Base-by-base conservation (phyloP, 129 eudicot genomes). In the Rutidosis leptorrhynchoides region DNA sequence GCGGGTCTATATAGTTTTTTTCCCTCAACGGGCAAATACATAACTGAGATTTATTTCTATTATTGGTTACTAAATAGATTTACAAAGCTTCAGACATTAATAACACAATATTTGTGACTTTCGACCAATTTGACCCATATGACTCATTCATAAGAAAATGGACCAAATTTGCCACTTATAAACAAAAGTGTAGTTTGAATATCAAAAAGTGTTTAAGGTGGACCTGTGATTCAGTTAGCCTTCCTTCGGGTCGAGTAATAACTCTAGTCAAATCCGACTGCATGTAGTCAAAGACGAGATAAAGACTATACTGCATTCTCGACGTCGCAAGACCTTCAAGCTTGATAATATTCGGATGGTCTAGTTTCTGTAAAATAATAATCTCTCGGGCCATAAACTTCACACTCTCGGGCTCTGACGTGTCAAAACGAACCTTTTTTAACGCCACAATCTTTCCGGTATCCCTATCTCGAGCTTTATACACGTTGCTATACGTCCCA, bases 251-350 rank as follows among this genome's bases (percentile, higher is more conserved):
- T 17, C 83, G 80, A 25, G 89, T 64, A 30, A 85, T 89, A 64
- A 89, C 72, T 79, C 80, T 79, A 72, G 85, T 74, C 66, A 89
- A 79, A 65, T 85, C 96, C 2, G 92, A 80, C 58, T 27, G 90
- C 96, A 89, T 89, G 74, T 73, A 83, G 17, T 89, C 96, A 15
- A 85, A 85, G 29, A 89, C 93, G 11, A 89, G 77, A 78, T 89
- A 89, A 59, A 89, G 93, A 83, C 96, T 89, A 56, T 85, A 89
- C 37, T 85, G 93, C 96, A 89, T 89, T 79, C 96, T 78, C 14
- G 96, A 89, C 4, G 96, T 89, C 27, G 96, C 96, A 59, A 89
- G 74, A 58, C 96, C 96, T 85, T 89, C 93, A 78, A 89, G 87
- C 72, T 85, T 89, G 54, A 89, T 89, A 19, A 89, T 79, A 74